Evolutionary conservation across 164 flowering plant genomes (phyloP), one percentile per base, ranked within the genome.

Genomic region (Berberis vulgaris): DNA sequence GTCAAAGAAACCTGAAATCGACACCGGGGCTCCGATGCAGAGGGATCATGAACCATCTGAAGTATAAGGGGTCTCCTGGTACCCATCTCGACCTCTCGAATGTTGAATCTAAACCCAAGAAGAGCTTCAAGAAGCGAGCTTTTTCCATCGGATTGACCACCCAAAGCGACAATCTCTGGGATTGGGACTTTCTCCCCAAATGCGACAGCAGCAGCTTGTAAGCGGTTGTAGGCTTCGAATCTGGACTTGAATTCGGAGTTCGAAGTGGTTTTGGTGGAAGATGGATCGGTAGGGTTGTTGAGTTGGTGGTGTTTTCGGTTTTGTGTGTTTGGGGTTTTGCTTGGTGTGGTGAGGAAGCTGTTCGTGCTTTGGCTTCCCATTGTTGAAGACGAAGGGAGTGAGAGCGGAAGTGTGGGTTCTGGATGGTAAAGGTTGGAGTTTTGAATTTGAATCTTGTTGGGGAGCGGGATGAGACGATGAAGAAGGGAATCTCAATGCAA

Each of bases 121-220:
- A 91, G 80, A 11, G 99, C 99, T 74, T 95, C 99, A 2, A 95
- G 89, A 50, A 95, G 89, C 2, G 99, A 91, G 78, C 97, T 89
- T 74, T 95, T 95, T 6, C 99, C 99, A 66, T 95, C 99, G 7
- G 99, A 95, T 67, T 95, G 99, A 5, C 99, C 99, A 1, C 99
- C 99, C 12, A 95, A 52, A 6, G 96, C 99, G 0, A 95, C 97
- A 6, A 95, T 95, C 79, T 95, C 99, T 1, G 99, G 97, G 39
- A 95, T 91, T 1, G 97, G 97, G 26, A 95, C 86, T 74, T 86
- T 95, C 80, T 95, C 99, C 0, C 97, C 99, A 59, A 95, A 91
- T 2, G 99, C 99, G 0, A 95, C 99, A 0, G 97, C 97, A 1
- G 97, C 94, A 0, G 97, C 91, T 67, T 95, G 78, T 52, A 75